Evolutionary conservation across 257 asterid species (phyloP), one percentile per base, ranked within the genome.

Genomic region (Linaria vulgaris): DNA sequence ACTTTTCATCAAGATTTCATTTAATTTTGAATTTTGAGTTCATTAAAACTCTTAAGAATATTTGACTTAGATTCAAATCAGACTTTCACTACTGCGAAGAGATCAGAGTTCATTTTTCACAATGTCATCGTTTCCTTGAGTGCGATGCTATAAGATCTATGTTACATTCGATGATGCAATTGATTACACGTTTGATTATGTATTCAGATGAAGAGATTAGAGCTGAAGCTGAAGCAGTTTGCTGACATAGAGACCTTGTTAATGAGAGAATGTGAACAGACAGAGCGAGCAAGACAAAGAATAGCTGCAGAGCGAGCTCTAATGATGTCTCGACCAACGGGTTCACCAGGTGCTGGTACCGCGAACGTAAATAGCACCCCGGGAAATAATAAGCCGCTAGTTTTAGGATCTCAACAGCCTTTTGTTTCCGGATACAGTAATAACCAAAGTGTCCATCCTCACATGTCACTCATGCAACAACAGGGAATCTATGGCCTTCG

Each of bases 141-240:
- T 49, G 24, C 20, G 38, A 41, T 59, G 9, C 17, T 9, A 37
- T 19, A 25, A 25, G 10, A 12, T 11, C 21, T n/a, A 44, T 51
- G 20, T 47, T 46, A 15, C 45, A 2, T 30, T 25, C 60, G 7
- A 34, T 61, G 50, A 20, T 63, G 54, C 63, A 47, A 34, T 47
- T 38, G 27, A 56, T 24, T 58, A 73, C 54, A 24, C 23, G 25
- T 56, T 59, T 69, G 47, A 22, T 69, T 23, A 43, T 58, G 51
- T 61, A 22, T 60, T 50, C 91, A 94, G 99, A 72, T 94, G 75
- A 94, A 87, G 86, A 85, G 99, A 75, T 74, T 94, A 66, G 99
- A 94, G 88, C 85, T 87, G 72, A 94, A 90, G 86, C 78, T 94
- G 74, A 94, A 94, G 95, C 99, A 94, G 87, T 87, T 94, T 70